Evolutionary conservation across 805 yeast species (phyloP).

Genomic region (Candida piceae): DNA sequence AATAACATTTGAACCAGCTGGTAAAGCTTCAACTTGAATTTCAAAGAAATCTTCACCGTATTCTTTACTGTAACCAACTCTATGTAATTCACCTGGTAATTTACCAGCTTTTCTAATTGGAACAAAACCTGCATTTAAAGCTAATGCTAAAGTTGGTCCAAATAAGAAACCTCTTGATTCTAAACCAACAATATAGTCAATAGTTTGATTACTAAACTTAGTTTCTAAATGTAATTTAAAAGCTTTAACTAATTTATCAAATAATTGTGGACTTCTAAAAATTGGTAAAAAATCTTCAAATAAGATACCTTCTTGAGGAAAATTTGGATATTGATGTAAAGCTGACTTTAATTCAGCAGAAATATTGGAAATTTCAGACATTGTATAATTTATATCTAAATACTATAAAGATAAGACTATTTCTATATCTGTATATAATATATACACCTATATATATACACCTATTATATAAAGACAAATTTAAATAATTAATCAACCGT

Average conservation of each 20-base stretch:
- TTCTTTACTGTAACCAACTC: constrained; percentile 80
- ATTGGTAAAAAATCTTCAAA: constrained; percentile 97
- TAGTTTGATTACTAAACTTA: constrained; percentile 42
- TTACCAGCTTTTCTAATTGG: constrained; percentile 96
- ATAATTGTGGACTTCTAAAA: constrained; percentile 74
- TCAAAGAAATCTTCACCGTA: constrained; percentile 89
- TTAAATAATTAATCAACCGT: no score
- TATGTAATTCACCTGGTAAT: constrained; percentile 77
- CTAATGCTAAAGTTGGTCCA: constrained; percentile 93
- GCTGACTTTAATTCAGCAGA: constrained; percentile 49
- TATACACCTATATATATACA: no score
- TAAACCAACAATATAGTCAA: constrained; percentile 89
- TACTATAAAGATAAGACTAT: no score
- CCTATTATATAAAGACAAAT: no score
- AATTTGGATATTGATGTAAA: constrained; percentile 80
- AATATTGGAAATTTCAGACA: constrained; percentile 21
- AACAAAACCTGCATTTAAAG: constrained; percentile 82
- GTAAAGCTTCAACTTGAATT: constrained; percentile 78
- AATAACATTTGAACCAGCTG: constrained; percentile 73
- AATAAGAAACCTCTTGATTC: constrained; percentile 96
- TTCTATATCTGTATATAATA: no score
- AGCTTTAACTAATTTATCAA: constrained; percentile 76
- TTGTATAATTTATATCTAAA: no score
- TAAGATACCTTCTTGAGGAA: constrained; percentile 87
- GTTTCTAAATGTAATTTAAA: constrained; percentile 68